These are phyloP conservation scores for Geopyxis carbonaria DNA, from an alignment of 495 filamentous ascomycete genomes.

Conservation along the genomic window DNA sequence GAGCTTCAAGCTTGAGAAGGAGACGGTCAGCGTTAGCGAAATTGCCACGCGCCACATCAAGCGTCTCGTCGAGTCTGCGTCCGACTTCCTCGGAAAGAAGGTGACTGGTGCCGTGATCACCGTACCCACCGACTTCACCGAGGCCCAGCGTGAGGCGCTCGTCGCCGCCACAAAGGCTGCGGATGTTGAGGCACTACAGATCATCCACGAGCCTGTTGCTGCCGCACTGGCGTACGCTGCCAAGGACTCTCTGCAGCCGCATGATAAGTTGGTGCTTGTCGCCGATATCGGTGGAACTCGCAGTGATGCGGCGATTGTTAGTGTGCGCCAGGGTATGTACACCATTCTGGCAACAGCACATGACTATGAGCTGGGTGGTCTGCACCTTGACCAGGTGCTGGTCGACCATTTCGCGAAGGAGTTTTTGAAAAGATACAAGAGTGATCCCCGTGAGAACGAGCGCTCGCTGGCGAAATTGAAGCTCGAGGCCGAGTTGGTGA, in stretches of 20 bases:
- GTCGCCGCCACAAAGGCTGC: slow-evolving; percentile 60
- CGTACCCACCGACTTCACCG: slow-evolving; percentile 81
- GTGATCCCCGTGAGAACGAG: slow-evolving; percentile 65
- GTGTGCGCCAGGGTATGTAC: slow-evolving; percentile 88
- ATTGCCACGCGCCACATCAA: slow-evolving; percentile 73
- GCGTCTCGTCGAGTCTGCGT: slow-evolving; percentile 63
- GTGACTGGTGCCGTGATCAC: slow-evolving; percentile 87
- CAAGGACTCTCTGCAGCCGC: slow-evolving; percentile 35
- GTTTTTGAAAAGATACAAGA: slow-evolving; percentile 86
- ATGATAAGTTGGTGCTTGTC: slow-evolving; percentile 85
- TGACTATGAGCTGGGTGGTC: slow-evolving; percentile 79
- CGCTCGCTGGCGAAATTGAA: slow-evolving; percentile 80
- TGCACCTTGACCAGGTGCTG: slow-evolving; percentile 68
- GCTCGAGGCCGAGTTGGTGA: slow-evolving; percentile 73
- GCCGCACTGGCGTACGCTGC: slow-evolving; percentile 86
- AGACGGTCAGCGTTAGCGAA: slow-evolving; percentile 60
- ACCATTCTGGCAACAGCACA: slow-evolving; percentile 84
- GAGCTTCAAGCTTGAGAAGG: slow-evolving; percentile 58
- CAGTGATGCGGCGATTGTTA: slow-evolving; percentile 78
- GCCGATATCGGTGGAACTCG: slow-evolving; percentile 86
- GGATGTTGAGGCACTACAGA: slow-evolving; percentile 74
- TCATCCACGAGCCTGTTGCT: slow-evolving; percentile 84
- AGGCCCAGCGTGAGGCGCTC: slow-evolving; percentile 68
- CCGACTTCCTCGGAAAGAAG: slow-evolving; percentile 78
- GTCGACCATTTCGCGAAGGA: slow-evolving; percentile 97